phyloP scores from a whole-genome alignment of 1,139 yeast genomes.

The Geotrichum histeridarum region DNA sequence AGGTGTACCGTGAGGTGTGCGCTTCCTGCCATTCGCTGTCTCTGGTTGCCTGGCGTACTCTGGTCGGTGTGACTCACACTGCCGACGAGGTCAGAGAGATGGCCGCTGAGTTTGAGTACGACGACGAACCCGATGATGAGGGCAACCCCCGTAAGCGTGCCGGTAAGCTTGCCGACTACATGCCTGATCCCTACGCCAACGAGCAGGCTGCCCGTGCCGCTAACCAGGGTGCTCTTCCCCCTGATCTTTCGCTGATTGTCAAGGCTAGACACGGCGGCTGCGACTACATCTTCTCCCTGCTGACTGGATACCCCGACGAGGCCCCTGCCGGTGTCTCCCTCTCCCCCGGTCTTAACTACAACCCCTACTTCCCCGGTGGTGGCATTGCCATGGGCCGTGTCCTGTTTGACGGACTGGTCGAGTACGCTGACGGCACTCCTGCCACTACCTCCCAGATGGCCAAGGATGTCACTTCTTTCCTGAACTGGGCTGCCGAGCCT shows the following conservation, averaged over 20 bases:
- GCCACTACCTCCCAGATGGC: constrained; percentile 99
- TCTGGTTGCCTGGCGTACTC: constrained; percentile 97
- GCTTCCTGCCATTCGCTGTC: constrained; percentile 97
- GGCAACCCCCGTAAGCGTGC: constrained; percentile 98
- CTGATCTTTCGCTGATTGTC: constrained; percentile 92
- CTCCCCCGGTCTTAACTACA: constrained; percentile 92
- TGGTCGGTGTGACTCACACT: constrained; percentile 95
- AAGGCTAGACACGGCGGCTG: constrained; percentile 98
- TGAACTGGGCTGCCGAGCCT: constrained; percentile 98
- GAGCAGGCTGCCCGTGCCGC: constrained; percentile 99
- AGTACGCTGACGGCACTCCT: constrained; percentile 97
- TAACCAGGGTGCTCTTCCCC: constrained; percentile 98
- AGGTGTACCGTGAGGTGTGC: constrained; percentile 97
- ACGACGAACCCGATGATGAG: constrained; percentile 98
- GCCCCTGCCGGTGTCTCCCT: constrained; percentile 94
- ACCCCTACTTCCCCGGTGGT: constrained; percentile 99
- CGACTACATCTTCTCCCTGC: constrained; percentile 88
- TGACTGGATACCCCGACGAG: constrained; percentile 98
- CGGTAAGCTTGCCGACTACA: constrained; percentile 92
- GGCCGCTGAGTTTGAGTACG: constrained; percentile 96
- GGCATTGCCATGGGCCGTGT: constrained; percentile 99
- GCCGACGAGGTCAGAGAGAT: constrained; percentile 84
- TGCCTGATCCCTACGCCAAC: constrained; percentile 93
- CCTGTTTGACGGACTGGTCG: constrained; percentile 92
- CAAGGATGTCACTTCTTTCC: constrained; percentile 90